Percentiles rank a stretch among this genome's conserved stretches.
phyloP scores from a whole-genome alignment of 2,329 filamentous ascomycete genomes.

The Ustilaginoidea virens region DNA sequence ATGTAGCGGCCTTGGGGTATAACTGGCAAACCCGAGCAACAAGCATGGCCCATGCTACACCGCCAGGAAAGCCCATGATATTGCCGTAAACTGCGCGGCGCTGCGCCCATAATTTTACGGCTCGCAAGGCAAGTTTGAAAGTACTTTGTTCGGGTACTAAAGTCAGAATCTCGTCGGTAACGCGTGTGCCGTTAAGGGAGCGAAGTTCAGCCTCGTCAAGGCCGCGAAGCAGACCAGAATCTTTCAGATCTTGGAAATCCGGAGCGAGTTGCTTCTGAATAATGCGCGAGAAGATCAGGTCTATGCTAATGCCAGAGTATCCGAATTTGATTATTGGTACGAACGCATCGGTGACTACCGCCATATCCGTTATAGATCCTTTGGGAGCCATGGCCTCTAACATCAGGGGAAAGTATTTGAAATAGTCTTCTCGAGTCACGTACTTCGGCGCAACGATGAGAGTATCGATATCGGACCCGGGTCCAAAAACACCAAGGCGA shows the following conservation, averaged over 20 bases:
- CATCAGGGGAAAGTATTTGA: conserved; percentile 69
- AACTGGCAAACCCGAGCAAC: conserved; percentile 91
- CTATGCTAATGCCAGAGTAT: conserved; percentile 80
- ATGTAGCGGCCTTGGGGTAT: conserved; percentile 81
- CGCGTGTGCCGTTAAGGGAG: conserved; percentile 84
- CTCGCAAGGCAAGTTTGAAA: conserved; percentile 76
- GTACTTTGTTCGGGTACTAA: conserved; percentile 81
- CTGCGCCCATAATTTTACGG: conserved; percentile 94
- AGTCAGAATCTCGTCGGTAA: conserved; percentile 81
- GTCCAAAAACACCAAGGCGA: conserved; percentile 82
- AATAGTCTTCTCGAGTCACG: conserved; percentile 81
- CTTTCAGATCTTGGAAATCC: conserved; percentile 55
- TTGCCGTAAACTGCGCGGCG: conserved; percentile 87
- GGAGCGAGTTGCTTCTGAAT: conserved; percentile 53
- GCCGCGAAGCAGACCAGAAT: conserved; percentile 72
- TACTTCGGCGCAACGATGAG: conserved; percentile 85
- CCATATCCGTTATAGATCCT: conserved; percentile 71
- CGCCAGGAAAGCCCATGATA: conserved; percentile 90
- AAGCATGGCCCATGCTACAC: conserved; percentile 96
- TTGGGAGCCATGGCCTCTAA: conserved; percentile 61
- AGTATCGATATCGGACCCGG: conserved; percentile 95
- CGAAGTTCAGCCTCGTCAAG: conserved; percentile 76
- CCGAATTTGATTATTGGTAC: conserved; percentile 98
- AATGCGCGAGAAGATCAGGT: conserved; percentile 77
- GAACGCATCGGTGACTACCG: conserved; percentile 75